These are phyloP conservation scores for Gnomoniopsis sp. DNA, from an alignment of 2,329 filamentous ascomycete genomes.

Conservation along the genomic window DNA sequence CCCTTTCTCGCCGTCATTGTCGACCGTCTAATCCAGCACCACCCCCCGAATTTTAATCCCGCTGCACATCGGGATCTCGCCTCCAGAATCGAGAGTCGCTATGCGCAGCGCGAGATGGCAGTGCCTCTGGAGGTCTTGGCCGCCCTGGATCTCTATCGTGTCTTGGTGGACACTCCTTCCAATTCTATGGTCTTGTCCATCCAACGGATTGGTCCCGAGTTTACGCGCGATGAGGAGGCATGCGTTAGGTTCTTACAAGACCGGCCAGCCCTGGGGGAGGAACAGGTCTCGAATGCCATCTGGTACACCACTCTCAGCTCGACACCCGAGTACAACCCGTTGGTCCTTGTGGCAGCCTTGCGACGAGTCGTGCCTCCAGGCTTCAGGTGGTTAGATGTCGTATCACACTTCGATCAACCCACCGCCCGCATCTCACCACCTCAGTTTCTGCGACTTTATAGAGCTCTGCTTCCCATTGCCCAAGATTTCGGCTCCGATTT, in stretches of 20 bases:
- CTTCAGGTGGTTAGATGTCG: constrained; percentile 69
- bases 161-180: constrained; percentile 56
- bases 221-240: constrained; percentile 72
- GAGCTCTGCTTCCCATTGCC: constrained; percentile 72
- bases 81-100: constrained; percentile 65
- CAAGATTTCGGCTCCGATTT: constrained; percentile 54
- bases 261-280: constrained; percentile 45
- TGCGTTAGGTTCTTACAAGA: constrained; percentile 53
- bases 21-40: constrained; percentile 82
- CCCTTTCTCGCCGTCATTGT: constrained; percentile 75
- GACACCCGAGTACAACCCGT: constrained; percentile 50
- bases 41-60: constrained; percentile 81
- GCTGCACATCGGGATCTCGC: constrained; percentile 67
- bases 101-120: constrained; percentile 57
- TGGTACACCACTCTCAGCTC: constrained; percentile 62
- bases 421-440: constrained; percentile 70
- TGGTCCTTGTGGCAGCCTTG: constrained; percentile 59
- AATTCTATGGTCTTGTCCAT: constrained; percentile 64
- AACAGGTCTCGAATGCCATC: constrained; percentile 78
- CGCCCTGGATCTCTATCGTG: constrained; percentile 64
- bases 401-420: constrained; percentile 77
- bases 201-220: constrained; percentile 69
- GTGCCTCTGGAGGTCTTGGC: constrained; percentile 65
- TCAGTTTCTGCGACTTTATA: constrained; percentile 80
- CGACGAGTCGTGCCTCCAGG: constrained; percentile 58